A percentile compares a stretch with the other conserved stretches of the same genome.
Conservation (phyloP, 352 stramenopile species). For the Bremia lactucae region DNA sequence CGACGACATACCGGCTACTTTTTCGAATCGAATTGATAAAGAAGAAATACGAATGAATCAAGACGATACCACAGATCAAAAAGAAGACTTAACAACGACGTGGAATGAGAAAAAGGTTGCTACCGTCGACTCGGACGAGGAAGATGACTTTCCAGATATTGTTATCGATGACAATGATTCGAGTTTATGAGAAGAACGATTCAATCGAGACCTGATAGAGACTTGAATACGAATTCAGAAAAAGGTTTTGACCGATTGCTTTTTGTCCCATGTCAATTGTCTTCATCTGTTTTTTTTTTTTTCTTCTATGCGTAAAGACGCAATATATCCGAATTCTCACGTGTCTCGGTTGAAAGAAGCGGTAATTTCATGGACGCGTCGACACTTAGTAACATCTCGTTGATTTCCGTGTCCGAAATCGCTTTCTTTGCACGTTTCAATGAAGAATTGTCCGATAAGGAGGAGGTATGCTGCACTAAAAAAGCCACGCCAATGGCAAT, state of each 20-base stretch:
- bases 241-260: too few species aligned
- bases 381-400: constrained; percentile 43
- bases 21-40: constrained; percentile 17
- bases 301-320: constrained; percentile 23
- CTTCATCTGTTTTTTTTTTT: constrained; percentile 2
- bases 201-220: too few species aligned
- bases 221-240: too few species aligned
- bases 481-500: constrained; percentile 60
- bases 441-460: background rate
- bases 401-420: constrained; percentile 23
- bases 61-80: constrained; percentile 15
- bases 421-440: too few species aligned
- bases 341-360: constrained; percentile 31
- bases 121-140: constrained; percentile 26
- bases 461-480: constrained; percentile 58
- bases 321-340: constrained; percentile 43
- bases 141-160: constrained; percentile 80
- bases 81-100: constrained; percentile 14
- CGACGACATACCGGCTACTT: constrained; percentile 17
- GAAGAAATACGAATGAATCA: constrained; percentile 1
- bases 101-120: constrained; percentile 17
- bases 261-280: too few species aligned
- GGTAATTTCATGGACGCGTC: constrained; percentile 61
- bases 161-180: constrained; percentile 61
- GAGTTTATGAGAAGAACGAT: too few species aligned